Base-by-base conservation (phyloP, 1,284 basidiomycete species). In the Somion occarium region DNA sequence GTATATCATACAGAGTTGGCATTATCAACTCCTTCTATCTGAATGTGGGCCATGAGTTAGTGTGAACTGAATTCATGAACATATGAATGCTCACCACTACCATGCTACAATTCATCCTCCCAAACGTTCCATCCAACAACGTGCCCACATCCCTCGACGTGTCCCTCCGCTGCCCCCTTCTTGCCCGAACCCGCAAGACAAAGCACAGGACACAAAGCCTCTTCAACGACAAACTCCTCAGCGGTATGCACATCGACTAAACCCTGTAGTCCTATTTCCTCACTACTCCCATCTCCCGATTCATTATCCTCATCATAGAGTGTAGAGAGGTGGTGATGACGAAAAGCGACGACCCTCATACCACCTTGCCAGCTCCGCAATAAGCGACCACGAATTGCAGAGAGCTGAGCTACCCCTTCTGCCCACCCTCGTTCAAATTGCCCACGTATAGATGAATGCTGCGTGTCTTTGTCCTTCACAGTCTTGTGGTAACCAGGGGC, bases 381-480 rank as follows among this genome's bases (percentile, higher is more conserved):
- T 46, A 80, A 53, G 44, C 79, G 68, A 5, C 59, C 58, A 30
- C 75, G 71, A 11, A 70, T 71, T 4, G 70, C 68, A 19, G 61
- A 62, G 22, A 84, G 68, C 45, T 73, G 73, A 20, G 65, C 61
- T 46, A 84, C 60, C 7, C 83, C 83, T 53, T 79, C 74, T 2
- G 64, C 64, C 84, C 84, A 87, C 7, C 84, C 85, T 27, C 65
- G 69, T 60, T 73, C 72, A 58, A 86, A 88, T 55, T 78, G 74
- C 3, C 61, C 61, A 13, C 72, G 68, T 49, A 82, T 64, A 15
- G 56, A 59, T 7, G 58, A 61, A 42, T 18, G 9, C 9, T 9
- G 9, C 19, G 39, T 22, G 7, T 24, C 5, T 7, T 9, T 11
- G 18, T 20, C 12, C 9, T 11, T 26, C 11, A 9, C 22, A 15